Conservation (phyloP, 1,284 basidiomycete genomes). For the Boletellus deceptivus region DNA sequence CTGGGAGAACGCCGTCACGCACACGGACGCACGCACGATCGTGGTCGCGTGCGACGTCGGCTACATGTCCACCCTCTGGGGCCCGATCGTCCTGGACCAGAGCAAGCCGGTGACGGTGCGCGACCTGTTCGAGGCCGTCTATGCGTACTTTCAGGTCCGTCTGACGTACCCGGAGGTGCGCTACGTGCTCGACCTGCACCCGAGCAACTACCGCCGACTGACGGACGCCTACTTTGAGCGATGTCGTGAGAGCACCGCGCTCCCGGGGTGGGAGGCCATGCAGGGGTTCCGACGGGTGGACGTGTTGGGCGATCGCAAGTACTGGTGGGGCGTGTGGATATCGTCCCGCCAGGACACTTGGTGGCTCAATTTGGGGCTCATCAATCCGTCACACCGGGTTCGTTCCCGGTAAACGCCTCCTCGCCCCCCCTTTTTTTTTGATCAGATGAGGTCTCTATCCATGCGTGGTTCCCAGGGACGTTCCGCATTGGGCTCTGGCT, state of each 20-base stretch:
- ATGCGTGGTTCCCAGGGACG: too few species aligned
- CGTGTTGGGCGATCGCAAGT: slow-evolving; percentile 33
- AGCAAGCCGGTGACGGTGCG: slow-evolving; percentile 26
- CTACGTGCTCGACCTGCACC: slow-evolving; percentile 19
- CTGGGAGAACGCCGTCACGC: slow-evolving; percentile 26
- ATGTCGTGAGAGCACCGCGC: slow-evolving; percentile 16
- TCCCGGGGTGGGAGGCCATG: slow-evolving; percentile 32
- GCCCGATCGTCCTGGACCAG: slow-evolving; percentile 32
- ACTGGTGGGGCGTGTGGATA: slow-evolving; percentile 38
- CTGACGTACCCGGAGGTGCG: slow-evolving; percentile 31
- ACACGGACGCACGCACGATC: slow-evolving; percentile 25
- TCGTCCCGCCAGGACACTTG: slow-evolving; percentile 25
- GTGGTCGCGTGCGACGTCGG: slow-evolving; percentile 29
- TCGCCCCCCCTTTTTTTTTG: background rate
- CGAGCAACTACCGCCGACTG: slow-evolving; percentile 23
- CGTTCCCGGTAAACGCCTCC: slow-evolving; percentile 1
- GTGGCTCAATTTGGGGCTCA: slow-evolving; percentile 35
- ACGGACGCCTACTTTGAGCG: slow-evolving; percentile 28
- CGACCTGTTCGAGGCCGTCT: slow-evolving; percentile 37
- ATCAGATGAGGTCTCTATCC: too few species aligned
- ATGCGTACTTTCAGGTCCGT: slow-evolving; percentile 36
- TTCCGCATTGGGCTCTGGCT: too few species aligned
- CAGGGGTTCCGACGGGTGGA: slow-evolving; percentile 40
- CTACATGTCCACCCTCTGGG: slow-evolving; percentile 32
- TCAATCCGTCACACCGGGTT: slow-evolving; percentile 19